phyloP scores from a whole-genome alignment of 2,329 filamentous ascomycete genomes.

The Fusarium succisae region DNA sequence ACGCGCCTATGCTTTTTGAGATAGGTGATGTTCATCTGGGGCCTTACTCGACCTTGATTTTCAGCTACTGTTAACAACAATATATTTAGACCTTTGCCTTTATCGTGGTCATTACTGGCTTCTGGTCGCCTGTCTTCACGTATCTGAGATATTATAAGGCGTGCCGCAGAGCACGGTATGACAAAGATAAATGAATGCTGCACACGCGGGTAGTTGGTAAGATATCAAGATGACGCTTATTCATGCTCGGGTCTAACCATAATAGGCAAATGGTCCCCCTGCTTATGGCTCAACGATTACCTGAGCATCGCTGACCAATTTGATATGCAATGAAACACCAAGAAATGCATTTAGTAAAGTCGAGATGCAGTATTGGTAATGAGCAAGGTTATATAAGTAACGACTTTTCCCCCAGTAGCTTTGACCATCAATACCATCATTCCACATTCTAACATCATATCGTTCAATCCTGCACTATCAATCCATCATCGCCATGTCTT shows the following conservation, averaged over 20 bases:
- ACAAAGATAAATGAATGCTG: no score
- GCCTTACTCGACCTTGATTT: no score
- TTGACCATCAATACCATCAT: neutral
- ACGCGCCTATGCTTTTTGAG: no score
- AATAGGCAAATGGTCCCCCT: neutral
- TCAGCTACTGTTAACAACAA: no score
- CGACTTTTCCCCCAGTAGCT: fast-evolving
- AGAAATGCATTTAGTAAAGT: neutral
- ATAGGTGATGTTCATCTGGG: no score
- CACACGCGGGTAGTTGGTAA: no score
- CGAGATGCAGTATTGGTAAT: neutral
- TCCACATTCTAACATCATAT: neutral
- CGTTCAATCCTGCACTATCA: fast-evolving
- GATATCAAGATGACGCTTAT: neutral
- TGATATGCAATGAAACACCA: neutral
- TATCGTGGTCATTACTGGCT: no score
- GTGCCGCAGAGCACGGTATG: neutral
- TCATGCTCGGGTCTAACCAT: neutral
- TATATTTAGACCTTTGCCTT: fast-evolving
- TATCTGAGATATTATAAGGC: neutral
- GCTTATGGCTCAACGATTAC: neutral
- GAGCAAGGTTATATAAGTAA: neutral
- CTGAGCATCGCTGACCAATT: slow-evolving; percentile 3
- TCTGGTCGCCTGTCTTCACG: neutral
- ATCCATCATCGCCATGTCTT: neutral